Evolutionary conservation across 129 eudicot genomes (phyloP), one percentile per base, ranked within the genome.

Genomic region (Apium graveolens): DNA sequence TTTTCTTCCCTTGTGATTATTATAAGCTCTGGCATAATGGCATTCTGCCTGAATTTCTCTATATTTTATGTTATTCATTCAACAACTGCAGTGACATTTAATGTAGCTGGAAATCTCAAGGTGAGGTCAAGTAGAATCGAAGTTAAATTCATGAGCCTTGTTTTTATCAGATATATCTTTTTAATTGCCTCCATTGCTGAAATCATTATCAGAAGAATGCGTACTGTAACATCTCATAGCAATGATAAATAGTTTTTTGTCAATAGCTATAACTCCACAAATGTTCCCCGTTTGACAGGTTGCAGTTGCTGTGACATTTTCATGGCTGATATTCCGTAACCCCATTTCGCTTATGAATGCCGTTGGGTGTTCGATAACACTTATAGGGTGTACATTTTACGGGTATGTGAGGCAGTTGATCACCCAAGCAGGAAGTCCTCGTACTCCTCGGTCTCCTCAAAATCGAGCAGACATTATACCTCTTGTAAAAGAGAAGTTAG

Each of bases 21-120:
- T 44, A 81, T 93, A 20, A 91, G 95, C 74, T 93, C 98, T 41
- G 98, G 98, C n/a, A 89, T 93, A 45, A 60, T 82, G 74, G 98
- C 98, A 43, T 93, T 93, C 79, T 93, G 98, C 81, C 93, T 93
- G 57, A 93, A 93, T 81, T 93, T 93, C 87, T 93, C 98, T 34
- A 93, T 93, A 71, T 93, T 93, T 57, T 93, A 93, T 57, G 98
- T 93, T 41, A 91, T 93, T 81, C 98, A 93, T 80, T 93, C 98
- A 35, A 93, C 98, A 21, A 93, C 97, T 17, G 98, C 98, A 0
- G 98, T 93, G 82, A 93, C 98, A 10, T 93, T 93, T 86, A 93
- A 93, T 70, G 98, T 93, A 78, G 98, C 98, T 24, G 98, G 98
- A 82, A 93, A 93, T 86, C 95, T 93, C 57, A 93, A 93, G 97